phyloP scores from a whole-genome alignment of 1,284 basidiomycete species.

The Ustilago cynodontis region DNA sequence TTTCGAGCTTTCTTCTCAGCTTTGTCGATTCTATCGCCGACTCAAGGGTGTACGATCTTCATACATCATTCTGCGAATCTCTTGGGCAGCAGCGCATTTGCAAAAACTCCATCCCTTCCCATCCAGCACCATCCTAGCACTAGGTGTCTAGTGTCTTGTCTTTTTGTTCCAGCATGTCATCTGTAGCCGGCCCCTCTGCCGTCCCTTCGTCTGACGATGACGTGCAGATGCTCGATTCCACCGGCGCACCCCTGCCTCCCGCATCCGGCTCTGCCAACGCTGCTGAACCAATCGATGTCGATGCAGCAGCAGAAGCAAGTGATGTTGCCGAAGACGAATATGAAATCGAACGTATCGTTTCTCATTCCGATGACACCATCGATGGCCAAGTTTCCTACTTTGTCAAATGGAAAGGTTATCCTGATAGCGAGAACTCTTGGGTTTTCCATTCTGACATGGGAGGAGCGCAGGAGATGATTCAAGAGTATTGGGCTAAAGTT shows the following conservation, averaged over 20 bases:
- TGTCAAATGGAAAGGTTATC: slow-evolving; percentile 62
- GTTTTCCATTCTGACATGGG: slow-evolving; percentile 56
- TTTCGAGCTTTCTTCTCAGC: too few relatives aligned
- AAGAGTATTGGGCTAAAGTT: slow-evolving; percentile 41
- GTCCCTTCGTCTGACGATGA: slow-evolving; percentile 21
- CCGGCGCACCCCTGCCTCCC: slow-evolving; percentile 9
- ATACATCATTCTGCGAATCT: too few relatives aligned
- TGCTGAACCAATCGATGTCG: slow-evolving; percentile 2
- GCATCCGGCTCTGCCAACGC: neutral
- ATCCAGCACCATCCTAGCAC: too few relatives aligned
- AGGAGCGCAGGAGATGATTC: slow-evolving; percentile 51
- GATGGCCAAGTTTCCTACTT: slow-evolving; percentile 55
- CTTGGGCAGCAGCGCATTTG: too few relatives aligned
- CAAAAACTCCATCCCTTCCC: too few relatives aligned
- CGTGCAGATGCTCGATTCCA: slow-evolving; percentile 29
- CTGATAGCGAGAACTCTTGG: slow-evolving; percentile 51
- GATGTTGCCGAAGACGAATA: slow-evolving; percentile 53
- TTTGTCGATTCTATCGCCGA: too few relatives aligned
- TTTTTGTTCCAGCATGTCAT: too few relatives aligned
- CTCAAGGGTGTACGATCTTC: too few relatives aligned
- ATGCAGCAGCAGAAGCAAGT: slow-evolving; percentile 3
- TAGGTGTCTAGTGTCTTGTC: too few relatives aligned
- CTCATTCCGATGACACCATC: slow-evolving; percentile 28
- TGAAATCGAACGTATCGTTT: slow-evolving; percentile 56
- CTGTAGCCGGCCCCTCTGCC: slow-evolving; percentile 16